Percentiles rank a stretch among this genome's conserved stretches.
Evolutionary conservation across 2,329 filamentous ascomycete genomes (phyloP).

Genomic region (Mycosphaerelloides madeirae): DNA sequence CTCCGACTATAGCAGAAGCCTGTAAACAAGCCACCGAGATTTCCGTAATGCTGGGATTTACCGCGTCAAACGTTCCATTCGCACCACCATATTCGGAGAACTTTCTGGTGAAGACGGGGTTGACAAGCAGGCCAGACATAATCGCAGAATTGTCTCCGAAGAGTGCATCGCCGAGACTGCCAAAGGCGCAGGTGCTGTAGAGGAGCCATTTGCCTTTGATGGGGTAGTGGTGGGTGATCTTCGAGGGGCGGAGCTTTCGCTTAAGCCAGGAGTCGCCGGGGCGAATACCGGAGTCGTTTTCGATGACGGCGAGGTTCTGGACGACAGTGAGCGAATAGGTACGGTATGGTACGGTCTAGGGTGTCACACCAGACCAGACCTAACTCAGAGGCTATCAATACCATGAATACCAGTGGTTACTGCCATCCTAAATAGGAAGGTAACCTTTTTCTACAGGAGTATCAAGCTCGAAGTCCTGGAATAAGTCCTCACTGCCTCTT

Average conservation of each 20-base stretch:
- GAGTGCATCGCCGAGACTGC: constrained; percentile 38
- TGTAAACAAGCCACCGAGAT: constrained; percentile 95
- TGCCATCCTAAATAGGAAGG: too few relatives aligned
- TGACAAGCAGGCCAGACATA: constrained; percentile 39
- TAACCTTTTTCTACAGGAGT: too few relatives aligned
- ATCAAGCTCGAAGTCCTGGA: too few relatives aligned
- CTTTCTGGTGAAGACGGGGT: constrained; percentile 37
- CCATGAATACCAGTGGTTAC: too few relatives aligned
- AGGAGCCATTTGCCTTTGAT: constrained; percentile 36
- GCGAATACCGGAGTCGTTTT: neutral
- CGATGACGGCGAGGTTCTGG: constrained; percentile 14
- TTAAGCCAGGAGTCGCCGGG: constrained; percentile 29
- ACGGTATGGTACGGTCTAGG: too few relatives aligned
- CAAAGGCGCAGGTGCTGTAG: constrained; percentile 39
- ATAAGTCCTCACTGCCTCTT: too few relatives aligned
- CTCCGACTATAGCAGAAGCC: constrained; percentile 82
- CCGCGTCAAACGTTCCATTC: constrained; percentile 28
- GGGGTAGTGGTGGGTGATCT: constrained; percentile 35
- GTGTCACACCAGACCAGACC: too few relatives aligned
- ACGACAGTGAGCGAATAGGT: too few relatives aligned
- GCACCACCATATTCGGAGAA: constrained; percentile 39
- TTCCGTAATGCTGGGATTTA: constrained; percentile 56
- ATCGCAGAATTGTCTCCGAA: constrained; percentile 43
- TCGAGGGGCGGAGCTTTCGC: constrained; percentile 35
- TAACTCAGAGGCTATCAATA: too few relatives aligned